Evolutionary conservation across 768 basidiomycete genomes (phyloP), one percentile per base, ranked within the genome.

Genomic region (Tricholoma flavovirens): DNA sequence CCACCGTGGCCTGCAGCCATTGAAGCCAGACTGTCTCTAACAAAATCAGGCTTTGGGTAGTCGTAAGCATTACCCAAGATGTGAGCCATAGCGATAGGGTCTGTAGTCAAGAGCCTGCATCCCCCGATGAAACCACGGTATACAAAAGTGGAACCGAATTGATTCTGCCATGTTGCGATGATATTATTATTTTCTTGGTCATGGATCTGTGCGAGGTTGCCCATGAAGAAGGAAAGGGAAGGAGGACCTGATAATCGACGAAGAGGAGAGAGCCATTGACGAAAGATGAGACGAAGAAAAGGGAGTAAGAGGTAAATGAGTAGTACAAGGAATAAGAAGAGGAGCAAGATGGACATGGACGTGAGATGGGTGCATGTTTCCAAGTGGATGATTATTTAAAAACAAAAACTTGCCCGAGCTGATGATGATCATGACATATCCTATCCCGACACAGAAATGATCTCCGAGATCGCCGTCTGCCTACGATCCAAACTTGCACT

Each of bases 1-100:
- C 81, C 77, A 11, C 82, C 75, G 26, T 69, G 66, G 1, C 83
- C 80, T 0, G 73, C 77, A 24, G 73, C 75, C 80, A 83, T 83
- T 36, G 71, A 71, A 0, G 79, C 77, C 19, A 83, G 71, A 55
- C 67, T 74, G 40, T 82, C 79, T 12, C 75, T 67, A 14, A 83
- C 72, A 57, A 82, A 82, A 56, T 81, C 77, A 2, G 84, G 83
- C 66, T 88, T 87, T 26, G 80, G 83, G 62, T 81, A 84, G 55
- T 79, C 72, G 57, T 84, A 81, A 0, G 81, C 74, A 51, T 78
- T 74, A 8, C 73, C 69, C 49, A 88, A 76, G 45, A 89, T 81
- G 55, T 86, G 78, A 3, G 76, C 71, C 36, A 87, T 66, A 1
- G 84, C 83, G 17, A 72, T 66, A 3, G 80, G 78, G 68, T 87